phyloP scores from a whole-genome alignment of 73 alveolate species.

The Tetrahymena elliotti region DNA sequence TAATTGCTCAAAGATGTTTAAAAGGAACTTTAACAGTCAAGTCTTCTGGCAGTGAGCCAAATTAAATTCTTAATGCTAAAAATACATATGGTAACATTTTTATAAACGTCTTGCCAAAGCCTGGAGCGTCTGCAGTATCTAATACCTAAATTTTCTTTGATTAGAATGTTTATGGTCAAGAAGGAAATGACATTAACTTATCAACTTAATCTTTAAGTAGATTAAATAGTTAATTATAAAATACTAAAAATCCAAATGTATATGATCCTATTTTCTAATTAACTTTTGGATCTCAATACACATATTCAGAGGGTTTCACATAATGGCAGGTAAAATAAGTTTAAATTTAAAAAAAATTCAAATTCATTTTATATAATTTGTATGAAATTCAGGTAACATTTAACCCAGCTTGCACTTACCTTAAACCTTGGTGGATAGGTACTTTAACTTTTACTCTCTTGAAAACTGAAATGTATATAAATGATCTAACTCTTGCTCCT shows the following conservation, averaged over 20 bases:
- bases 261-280: not conserved
- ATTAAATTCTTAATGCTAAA: not conserved
- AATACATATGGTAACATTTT: not conserved
- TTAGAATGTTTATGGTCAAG: not conserved
- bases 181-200: not conserved
- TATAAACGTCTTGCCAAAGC: not conserved
- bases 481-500: not conserved
- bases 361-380: too few species aligned
- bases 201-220: not conserved
- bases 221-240: not conserved
- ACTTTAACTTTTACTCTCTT: not conserved
- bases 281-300: not conserved
- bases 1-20: not conserved
- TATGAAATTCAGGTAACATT: too few species aligned
- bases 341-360: too few species aligned
- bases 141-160: not conserved
- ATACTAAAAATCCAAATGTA: not conserved
- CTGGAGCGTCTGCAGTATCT: not conserved
- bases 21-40: not conserved
- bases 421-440: conserved; percentile 17
- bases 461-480: not conserved
- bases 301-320: not conserved
- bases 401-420: conserved; percentile 10
- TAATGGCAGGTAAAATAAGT: not conserved
- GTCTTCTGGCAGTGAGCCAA: not conserved